Base-by-base conservation (phyloP, 371 early-diverging fungal species). In the Conidiobolus incongruus region DNA sequence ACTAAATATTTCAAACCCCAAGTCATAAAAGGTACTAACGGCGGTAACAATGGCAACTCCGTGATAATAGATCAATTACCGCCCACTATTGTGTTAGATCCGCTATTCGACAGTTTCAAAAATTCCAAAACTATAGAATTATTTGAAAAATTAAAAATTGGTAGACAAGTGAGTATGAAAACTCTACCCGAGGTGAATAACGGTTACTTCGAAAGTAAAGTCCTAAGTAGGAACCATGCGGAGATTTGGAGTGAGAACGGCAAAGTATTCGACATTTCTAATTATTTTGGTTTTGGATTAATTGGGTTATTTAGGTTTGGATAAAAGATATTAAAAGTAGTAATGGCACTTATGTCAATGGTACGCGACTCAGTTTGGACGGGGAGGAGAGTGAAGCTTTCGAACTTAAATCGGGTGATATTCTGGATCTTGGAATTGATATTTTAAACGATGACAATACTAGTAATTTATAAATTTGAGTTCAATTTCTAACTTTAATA, bases 281-380 rank as follows among this genome's bases (percentile, higher is more conserved):
- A 31, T 29, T 44, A 19, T 6, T 22, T 23, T 28, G 30, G 29
- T 17, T 32, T 13, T 11, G 17, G 15, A 38, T 33, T 35, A 16
- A 35, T 1, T 28, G 7, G 0, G 13, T 16, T 32, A 17, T 32
- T 1, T 20, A 76, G 75, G 68, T 77, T 8, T 73, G 52, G 45
- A 75, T 86, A 26, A 72, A 73, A 46, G 90, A 86, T 55, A 61
- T 75, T 21, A 76, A 75, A 49, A 79, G 80, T 4, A 75, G 76
- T 52, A 86, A 85, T 49, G 90, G 90, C 13, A 89, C 90, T 0
- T 89, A 84, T 57, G 52, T 89, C 28, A 85, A 89, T 52, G 76
- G 76, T 17, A 54, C 55, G 13, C 55, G 90, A 22, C 51, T 89
- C 12, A 73, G 73, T 21, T 64, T 66, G 7, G 86, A 85, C 48